These are phyloP conservation scores for Lodderomyces parapsilosis DNA, from an alignment of 1,139 yeast species.

Conservation along the genomic window DNA sequence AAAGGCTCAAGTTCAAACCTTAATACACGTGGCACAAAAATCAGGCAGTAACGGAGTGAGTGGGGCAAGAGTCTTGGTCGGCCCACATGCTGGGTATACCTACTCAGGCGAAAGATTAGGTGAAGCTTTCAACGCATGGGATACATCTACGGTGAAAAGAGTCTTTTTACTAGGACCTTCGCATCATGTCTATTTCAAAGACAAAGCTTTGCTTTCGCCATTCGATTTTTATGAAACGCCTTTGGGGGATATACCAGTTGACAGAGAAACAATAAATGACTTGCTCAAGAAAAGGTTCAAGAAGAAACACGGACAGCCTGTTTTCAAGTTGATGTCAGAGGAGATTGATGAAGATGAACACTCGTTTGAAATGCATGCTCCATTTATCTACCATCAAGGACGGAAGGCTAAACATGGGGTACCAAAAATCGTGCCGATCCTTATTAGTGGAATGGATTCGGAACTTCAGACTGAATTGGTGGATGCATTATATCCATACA, in stretches of 20 bases:
- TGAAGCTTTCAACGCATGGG: conserved; percentile 74
- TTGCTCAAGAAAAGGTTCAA: conserved; percentile 22
- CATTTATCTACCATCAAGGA: conserved; percentile 49
- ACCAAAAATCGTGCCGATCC: conserved; percentile 71
- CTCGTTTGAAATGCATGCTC: conserved; percentile 93
- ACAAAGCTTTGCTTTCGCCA: conserved; percentile 54
- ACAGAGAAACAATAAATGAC: conserved; percentile 39
- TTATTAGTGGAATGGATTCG: conserved; percentile 65
- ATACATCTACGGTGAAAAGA: conserved; percentile 53
- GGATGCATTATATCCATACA: conserved; percentile 48
- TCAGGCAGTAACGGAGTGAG: conserved; percentile 20
- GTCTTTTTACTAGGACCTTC: conserved; percentile 90
- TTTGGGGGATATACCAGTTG: conserved; percentile 71
- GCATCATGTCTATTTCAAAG: conserved; percentile 80
- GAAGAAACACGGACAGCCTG: conserved; percentile 13
- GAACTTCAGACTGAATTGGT: conserved; percentile 48
- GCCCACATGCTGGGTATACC: conserved; percentile 88
- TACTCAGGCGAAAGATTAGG: conserved; percentile 82
- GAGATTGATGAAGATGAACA: conserved; percentile 83
- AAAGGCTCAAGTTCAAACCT: conserved; percentile 47
- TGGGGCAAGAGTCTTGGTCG: conserved; percentile 63
- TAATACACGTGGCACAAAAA: conserved; percentile 26
- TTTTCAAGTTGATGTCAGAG: conserved; percentile 56
- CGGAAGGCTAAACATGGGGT: conserved; percentile 32
- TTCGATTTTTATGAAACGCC: conserved; percentile 74